A percentile compares a stretch with the other conserved stretches of the same genome.
Evolutionary conservation across 371 early-diverging fungal species (phyloP).

Genomic region (Batkoa obscura): DNA sequence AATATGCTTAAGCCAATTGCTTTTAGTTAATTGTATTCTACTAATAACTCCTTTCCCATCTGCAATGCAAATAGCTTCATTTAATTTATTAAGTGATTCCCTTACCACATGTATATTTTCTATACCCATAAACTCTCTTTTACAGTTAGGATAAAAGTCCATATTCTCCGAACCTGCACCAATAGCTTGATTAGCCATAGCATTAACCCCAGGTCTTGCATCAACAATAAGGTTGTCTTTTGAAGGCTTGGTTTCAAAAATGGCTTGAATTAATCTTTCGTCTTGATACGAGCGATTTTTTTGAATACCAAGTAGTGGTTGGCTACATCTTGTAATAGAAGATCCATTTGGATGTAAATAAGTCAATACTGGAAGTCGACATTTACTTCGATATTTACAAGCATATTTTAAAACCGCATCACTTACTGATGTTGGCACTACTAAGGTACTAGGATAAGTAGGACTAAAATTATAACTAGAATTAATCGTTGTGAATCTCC

Average conservation of each 20-base stretch:
- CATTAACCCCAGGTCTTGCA: slow-evolving; percentile 87
- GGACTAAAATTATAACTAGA: slow-evolving; percentile 61
- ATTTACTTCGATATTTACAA: slow-evolving; percentile 76
- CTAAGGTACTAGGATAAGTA: slow-evolving; percentile 72
- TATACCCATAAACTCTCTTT: slow-evolving; percentile 71
- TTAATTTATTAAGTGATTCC: slow-evolving; percentile 60
- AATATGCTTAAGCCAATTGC: slow-evolving; percentile 82
- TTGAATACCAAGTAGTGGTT: slow-evolving; percentile 87
- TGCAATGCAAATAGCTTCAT: slow-evolving; percentile 40
- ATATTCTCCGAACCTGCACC: slow-evolving; percentile 89
- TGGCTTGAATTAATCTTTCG: slow-evolving; percentile 84
- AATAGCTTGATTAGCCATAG: slow-evolving; percentile 78
- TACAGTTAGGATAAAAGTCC: slow-evolving; percentile 77
- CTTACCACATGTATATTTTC: slow-evolving; percentile 97
- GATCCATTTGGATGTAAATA: slow-evolving; percentile 73
- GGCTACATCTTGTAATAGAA: slow-evolving; percentile 80
- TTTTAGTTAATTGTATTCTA: slow-evolving; percentile 26
- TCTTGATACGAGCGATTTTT: slow-evolving; percentile 89
- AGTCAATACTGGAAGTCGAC: slow-evolving; percentile 71
- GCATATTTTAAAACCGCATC: slow-evolving; percentile 80
- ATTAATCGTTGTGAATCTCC: slow-evolving; percentile 67
- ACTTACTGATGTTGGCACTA: slow-evolving; percentile 72
- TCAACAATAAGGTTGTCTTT: slow-evolving; percentile 71
- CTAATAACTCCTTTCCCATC: slow-evolving; percentile 28
- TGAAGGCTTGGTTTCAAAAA: slow-evolving; percentile 37